phyloP scores from a whole-genome alignment of 345 rosid genomes.

The Gynandropsis gynandra region DNA sequence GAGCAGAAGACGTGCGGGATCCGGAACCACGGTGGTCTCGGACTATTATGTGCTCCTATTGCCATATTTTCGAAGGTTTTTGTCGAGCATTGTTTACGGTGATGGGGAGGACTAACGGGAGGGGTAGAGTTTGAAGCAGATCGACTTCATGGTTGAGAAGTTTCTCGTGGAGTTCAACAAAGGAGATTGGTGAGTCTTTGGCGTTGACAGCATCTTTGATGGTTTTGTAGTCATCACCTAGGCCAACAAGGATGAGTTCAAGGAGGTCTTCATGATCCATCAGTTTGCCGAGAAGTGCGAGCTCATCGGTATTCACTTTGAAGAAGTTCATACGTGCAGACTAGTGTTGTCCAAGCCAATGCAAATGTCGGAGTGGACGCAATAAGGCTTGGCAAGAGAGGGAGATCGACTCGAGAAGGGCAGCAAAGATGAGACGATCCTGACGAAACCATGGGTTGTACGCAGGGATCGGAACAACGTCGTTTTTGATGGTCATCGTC shows the following conservation, averaged over 20 bases:
- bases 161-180: slow-evolving; percentile 4
- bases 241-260: neutral
- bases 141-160: neutral
- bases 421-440: neutral
- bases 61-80: too few species aligned
- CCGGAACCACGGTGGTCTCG: too few species aligned
- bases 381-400: neutral
- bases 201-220: neutral
- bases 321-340: neutral
- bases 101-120: rapidly evolving
- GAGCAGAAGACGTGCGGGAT: too few species aligned
- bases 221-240: slow-evolving; percentile 2
- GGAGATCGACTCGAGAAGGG: neutral
- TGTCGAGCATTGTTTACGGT: neutral
- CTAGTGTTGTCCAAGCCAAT: neutral
- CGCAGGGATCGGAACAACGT: too few species aligned
- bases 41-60: too few species aligned
- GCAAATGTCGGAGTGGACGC: neutral
- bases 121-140: neutral
- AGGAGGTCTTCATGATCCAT: slow-evolving; percentile 3
- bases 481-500: too few species aligned
- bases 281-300: slow-evolving; percentile 6
- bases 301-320: neutral
- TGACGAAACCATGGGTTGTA: neutral
- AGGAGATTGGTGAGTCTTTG: neutral